Evolutionary conservation across 129 eudicot genomes (phyloP).

Genomic region (Apium graveolens): DNA sequence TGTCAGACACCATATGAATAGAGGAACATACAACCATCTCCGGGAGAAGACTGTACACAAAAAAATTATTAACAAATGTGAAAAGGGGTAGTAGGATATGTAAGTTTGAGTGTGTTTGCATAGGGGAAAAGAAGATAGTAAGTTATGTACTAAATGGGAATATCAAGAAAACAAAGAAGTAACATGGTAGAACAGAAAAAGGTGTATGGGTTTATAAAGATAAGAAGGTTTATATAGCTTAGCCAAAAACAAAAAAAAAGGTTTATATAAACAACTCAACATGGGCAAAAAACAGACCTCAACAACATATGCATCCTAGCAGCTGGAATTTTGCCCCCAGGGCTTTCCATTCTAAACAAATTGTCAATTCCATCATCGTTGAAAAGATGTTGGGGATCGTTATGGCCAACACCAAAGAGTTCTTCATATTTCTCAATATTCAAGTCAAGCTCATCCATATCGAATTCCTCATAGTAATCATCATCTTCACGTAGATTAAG

Average conservation of each 20-base stretch:
- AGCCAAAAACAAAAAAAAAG: background rate
- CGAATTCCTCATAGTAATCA: constrained; percentile 44
- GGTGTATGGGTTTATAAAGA: background rate
- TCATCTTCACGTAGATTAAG: constrained; percentile 37
- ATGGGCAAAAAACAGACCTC: constrained; percentile 37
- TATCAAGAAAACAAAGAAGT: background rate
- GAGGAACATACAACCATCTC: background rate
- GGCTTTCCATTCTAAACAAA: constrained; percentile 42
- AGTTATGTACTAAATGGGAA: background rate
- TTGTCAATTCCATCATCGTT: constrained; percentile 67
- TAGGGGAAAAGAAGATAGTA: background rate
- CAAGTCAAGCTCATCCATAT: constrained; percentile 75
- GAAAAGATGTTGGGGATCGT: constrained; percentile 62
- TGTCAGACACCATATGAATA: background rate
- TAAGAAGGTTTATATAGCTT: background rate
- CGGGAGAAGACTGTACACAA: background rate
- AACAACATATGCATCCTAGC: constrained; percentile 29
- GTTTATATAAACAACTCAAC: background rate
- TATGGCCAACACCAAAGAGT: constrained; percentile 54
- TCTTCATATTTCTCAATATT: constrained; percentile 75
- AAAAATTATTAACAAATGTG: background rate
- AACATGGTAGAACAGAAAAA: background rate
- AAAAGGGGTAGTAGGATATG: background rate
- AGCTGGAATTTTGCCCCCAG: constrained; percentile 33
- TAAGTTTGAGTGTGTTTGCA: background rate